Evolutionary conservation across 2,329 filamentous ascomycete species (phyloP), one percentile per base, ranked within the genome.

Genomic region (Epichloe aotearoae): DNA sequence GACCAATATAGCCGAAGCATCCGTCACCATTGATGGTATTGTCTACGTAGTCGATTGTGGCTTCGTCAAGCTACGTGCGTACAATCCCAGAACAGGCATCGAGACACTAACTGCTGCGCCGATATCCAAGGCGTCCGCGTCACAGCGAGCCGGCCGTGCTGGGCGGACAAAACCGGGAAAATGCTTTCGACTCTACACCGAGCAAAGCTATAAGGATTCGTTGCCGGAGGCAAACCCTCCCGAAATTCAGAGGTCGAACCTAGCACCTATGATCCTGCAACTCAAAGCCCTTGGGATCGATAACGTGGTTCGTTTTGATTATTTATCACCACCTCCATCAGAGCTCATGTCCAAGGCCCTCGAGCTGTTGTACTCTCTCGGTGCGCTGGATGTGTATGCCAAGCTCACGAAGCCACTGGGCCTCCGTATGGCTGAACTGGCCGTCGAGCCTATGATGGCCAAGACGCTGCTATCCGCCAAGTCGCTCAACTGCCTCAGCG

Each of bases 1-100:
- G 4, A 97, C 93, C 52, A 97, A 97, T 63, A 96, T 97, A 56
- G 89, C 93, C 12, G 93, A 98, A 71, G 91, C 93, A 4, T 95
- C 88, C 2, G 85, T 98, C 42, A 97, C 93, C 15, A 94, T 97
- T 51, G 84, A 93, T 49, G 89, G 88, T 3, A 90, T 97, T 53
- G 83, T 89, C 50, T 95, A 88, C 61, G 91, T 98, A 5, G 72
- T 97, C 47, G 93, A 98, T 65, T 83, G 80, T 49, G 93, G 93
- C 1, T 96, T 88, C 62, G 89, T 94, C 57, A 97, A 97, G 65
- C 73, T 95, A 19, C 81, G 89, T 39, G 84, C 86, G 6, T 97
- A 88, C 68, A 85, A 94, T 57, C 88, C 91, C 0, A 74, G 65
- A 15, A 91, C 87, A 1, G 87, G 89, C 12, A 95, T 97, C 58